A percentile compares a stretch with the other conserved stretches of the same genome.
phyloP scores from a whole-genome alignment of 768 basidiomycete genomes.

The Podaxis sp. region DNA sequence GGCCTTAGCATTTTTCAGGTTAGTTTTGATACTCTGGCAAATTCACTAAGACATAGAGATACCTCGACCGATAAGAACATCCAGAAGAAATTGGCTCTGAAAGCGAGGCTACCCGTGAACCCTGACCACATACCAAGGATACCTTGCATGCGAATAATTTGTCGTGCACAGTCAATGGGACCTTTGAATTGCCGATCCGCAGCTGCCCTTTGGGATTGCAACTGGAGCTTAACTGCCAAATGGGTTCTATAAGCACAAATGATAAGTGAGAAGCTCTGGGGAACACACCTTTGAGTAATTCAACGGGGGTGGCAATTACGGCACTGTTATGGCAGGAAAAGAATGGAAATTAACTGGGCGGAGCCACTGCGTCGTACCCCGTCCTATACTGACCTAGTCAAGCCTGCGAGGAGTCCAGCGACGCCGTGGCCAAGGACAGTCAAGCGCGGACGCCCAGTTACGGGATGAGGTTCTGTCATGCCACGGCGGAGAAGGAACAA shows the following conservation, averaged over 20 bases:
- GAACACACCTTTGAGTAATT: constrained; percentile 65
- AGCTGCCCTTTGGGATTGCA: constrained; percentile 55
- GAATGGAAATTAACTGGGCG: constrained; percentile 1
- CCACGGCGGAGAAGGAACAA: constrained; percentile 52
- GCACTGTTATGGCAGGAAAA: constrained; percentile 41
- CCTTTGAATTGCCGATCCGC: constrained; percentile 60
- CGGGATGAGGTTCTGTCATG: constrained; percentile 51
- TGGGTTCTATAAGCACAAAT: constrained; percentile 31
- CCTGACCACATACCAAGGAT: constrained; percentile 72
- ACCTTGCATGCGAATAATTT: constrained; percentile 65
- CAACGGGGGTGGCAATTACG: constrained; percentile 72
- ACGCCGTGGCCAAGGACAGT: constrained; percentile 65
- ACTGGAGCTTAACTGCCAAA: constrained; percentile 60
- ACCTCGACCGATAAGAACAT: constrained; percentile 78
- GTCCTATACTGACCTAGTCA: constrained; percentile 54
- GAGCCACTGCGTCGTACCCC: not conserved
- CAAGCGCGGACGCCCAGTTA: constrained; percentile 47
- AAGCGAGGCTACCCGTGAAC: constrained; percentile 69
- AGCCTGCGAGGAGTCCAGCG: constrained; percentile 67
- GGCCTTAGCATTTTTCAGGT: constrained; percentile 35
- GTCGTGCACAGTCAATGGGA: constrained; percentile 64
- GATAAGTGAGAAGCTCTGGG: constrained; percentile 12
- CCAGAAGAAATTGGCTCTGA: constrained; percentile 75
- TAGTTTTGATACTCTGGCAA: constrained; percentile 11
- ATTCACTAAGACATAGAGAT: constrained; percentile 12